Conservation (phyloP, 345 rosid genomes). For the Carallia brachiata region DNA sequence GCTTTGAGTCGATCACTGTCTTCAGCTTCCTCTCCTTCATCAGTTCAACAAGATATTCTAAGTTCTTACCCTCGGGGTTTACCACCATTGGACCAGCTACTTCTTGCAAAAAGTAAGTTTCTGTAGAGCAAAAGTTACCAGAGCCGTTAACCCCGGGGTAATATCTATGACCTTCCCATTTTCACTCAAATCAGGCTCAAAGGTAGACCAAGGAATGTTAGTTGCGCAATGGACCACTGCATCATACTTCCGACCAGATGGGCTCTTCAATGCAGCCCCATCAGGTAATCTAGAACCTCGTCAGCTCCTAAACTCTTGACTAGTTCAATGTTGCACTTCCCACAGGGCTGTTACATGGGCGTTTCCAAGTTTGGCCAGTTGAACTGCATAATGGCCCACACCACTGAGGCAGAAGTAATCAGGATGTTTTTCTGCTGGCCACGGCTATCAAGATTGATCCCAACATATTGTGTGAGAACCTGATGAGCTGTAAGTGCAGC, state of each 20-base stretch:
- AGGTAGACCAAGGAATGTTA: constrained; percentile 59
- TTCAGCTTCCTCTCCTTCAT: constrained; percentile 63
- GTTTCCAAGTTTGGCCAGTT: constrained; percentile 68
- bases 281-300: constrained; percentile 81
- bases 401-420: constrained; percentile 80
- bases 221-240: constrained; percentile 66
- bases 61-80: constrained; percentile 44
- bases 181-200: constrained; percentile 59
- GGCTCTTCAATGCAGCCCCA: constrained; percentile 68
- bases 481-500: constrained; percentile 72
- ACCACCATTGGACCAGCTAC: constrained; percentile 52
- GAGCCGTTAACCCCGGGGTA: constrained; percentile 41
- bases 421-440: constrained; percentile 53
- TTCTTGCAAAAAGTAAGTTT: constrained; percentile 66
- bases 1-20: constrained; percentile 57
- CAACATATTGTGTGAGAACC: constrained; percentile 54
- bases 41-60: constrained; percentile 46
- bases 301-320: constrained; percentile 76
- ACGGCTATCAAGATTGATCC: constrained; percentile 63
- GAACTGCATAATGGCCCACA: constrained; percentile 78
- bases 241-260: constrained; percentile 69
- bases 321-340: constrained; percentile 63
- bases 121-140: constrained; percentile 46
- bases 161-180: constrained; percentile 65
- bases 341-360: constrained; percentile 80